Conservation (phyloP, 2,329 filamentous ascomycete species). For the Cryphonectria nitschkei region DNA sequence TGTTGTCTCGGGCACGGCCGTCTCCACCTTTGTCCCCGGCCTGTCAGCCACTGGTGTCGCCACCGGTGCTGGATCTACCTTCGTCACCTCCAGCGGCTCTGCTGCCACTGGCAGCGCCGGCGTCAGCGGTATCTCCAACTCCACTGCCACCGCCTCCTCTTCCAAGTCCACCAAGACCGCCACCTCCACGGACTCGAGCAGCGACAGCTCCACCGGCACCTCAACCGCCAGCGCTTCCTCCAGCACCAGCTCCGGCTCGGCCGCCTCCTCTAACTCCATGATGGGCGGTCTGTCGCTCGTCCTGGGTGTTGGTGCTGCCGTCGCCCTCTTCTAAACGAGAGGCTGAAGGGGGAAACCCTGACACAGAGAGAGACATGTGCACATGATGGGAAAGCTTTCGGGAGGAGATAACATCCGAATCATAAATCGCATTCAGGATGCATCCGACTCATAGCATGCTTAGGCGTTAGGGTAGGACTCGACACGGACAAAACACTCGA, state of each 20-base stretch:
- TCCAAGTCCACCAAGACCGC: background rate
- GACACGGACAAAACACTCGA: background rate
- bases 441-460: background rate
- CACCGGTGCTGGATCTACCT: background rate
- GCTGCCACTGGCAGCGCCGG: slow-evolving; percentile 8
- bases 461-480: slow-evolving; percentile 7
- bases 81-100: background rate
- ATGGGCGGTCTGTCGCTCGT: slow-evolving; percentile 19
- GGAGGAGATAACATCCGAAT: background rate
- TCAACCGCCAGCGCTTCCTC: background rate
- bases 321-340: slow-evolving; percentile 14
- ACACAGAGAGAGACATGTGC: background rate
- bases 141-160: slow-evolving; percentile 3
- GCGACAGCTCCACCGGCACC: background rate
- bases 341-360: background rate
- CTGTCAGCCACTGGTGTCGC: background rate
- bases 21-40: background rate
- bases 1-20: background rate
- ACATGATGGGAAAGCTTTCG: slow-evolving; percentile 1
- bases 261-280: background rate
- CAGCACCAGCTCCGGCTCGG: slow-evolving; percentile 10
- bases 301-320: slow-evolving; percentile 15
- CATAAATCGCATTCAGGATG: background rate
- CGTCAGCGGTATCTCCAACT: slow-evolving; percentile 9
- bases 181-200: background rate